Conservation (phyloP, 192 early-diverging fungal genomes). For the Endogone sp. region DNA sequence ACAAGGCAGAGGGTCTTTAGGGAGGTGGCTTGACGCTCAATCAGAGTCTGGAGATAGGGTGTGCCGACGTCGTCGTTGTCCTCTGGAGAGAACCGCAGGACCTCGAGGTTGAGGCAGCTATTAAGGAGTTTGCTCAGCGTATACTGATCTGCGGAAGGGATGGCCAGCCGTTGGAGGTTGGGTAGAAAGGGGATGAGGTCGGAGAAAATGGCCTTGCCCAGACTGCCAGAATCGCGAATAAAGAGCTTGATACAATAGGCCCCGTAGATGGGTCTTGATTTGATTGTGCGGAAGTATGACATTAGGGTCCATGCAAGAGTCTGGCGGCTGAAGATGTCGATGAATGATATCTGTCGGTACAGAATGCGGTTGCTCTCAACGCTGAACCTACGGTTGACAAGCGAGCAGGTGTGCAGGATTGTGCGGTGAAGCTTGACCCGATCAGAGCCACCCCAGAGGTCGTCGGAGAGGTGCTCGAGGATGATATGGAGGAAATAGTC, state of each 20-base stretch:
- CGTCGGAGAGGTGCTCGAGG: neutral
- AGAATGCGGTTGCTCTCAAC: neutral
- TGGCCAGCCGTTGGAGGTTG: neutral
- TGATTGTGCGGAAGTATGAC: neutral
- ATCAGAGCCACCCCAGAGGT: neutral
- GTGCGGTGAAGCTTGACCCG: neutral
- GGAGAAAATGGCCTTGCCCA: neutral
- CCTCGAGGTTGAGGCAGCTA: neutral
- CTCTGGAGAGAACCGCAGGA: neutral
- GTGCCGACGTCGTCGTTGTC: neutral
- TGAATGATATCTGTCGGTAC: neutral
- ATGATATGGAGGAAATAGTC: neutral
- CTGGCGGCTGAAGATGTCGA: neutral
- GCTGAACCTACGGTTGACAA: neutral
- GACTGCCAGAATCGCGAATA: neutral
- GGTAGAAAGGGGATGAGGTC: neutral
- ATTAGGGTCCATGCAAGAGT: neutral
- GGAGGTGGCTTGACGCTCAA: neutral
- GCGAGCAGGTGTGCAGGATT: neutral
- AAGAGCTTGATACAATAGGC: neutral
- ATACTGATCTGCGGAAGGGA: neutral
- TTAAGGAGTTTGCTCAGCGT: neutral
- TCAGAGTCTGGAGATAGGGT: neutral
- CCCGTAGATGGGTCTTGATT: neutral
- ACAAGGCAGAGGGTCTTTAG: neutral